Conservation (phyloP, 768 basidiomycete genomes). For the Russula griseocarnosa region DNA sequence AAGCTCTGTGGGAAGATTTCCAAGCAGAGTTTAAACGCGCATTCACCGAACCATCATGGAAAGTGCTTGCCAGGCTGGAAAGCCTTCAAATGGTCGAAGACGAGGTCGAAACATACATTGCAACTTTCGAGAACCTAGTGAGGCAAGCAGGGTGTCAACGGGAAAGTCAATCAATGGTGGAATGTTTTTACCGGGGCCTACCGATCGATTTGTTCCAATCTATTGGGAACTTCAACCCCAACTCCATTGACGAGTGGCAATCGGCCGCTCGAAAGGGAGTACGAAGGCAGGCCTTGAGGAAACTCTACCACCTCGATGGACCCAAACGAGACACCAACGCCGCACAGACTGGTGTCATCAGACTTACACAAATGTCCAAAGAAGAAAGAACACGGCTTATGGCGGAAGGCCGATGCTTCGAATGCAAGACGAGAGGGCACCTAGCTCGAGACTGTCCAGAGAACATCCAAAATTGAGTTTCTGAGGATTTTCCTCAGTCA, state of each 20-base stretch:
- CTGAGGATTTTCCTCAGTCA: too few relatives aligned
- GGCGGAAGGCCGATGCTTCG: too few relatives aligned
- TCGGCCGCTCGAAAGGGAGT: neutral
- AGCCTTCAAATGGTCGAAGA: neutral
- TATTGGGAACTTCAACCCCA: neutral
- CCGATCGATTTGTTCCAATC: neutral
- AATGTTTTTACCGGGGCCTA: neutral
- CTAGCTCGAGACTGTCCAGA: too few relatives aligned
- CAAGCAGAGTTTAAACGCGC: neutral
- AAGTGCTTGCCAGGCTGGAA: neutral
- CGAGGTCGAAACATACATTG: neutral
- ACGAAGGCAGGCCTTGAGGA: too few relatives aligned
- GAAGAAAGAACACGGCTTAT: too few relatives aligned
- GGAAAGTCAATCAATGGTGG: neutral
- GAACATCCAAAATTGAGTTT: too few relatives aligned
- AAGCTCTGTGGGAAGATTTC: neutral
- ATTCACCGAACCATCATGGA: neutral
- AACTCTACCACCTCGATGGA: neutral
- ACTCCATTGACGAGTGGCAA: neutral
- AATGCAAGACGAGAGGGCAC: too few relatives aligned
- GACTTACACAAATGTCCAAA: too few relatives aligned
- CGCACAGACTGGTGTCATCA: too few relatives aligned
- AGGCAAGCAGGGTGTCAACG: neutral
- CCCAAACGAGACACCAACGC: neutral
- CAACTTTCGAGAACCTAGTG: neutral